Evolutionary conservation across 2,329 filamentous ascomycete genomes (phyloP).

Genomic region (Paracamarosporium sp.): DNA sequence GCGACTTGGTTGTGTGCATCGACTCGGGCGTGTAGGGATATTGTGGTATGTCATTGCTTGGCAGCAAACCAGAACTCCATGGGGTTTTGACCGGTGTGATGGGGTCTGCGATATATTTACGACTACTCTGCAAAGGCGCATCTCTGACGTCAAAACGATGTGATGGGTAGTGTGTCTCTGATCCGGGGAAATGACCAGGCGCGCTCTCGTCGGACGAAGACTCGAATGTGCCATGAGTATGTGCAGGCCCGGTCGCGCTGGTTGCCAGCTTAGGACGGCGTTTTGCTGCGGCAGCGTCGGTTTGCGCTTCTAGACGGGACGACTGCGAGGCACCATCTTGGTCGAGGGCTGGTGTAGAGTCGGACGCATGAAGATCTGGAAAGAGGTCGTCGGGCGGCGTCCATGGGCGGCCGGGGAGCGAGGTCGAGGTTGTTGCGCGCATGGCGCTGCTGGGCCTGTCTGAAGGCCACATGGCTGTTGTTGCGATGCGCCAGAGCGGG

Average conservation of each 20-base stretch:
- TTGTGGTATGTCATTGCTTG: slow-evolving; percentile 21
- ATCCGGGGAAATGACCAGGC: neutral
- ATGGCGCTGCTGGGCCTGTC: slow-evolving; percentile 22
- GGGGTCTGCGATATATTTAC: slow-evolving; percentile 9
- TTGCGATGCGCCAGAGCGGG: slow-evolving; percentile 7
- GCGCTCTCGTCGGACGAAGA: neutral
- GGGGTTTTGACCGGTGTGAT: slow-evolving; percentile 30
- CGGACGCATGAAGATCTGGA: slow-evolving; percentile 22
- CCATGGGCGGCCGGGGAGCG: slow-evolving; percentile 26
- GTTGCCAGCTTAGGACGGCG: slow-evolving; percentile 23
- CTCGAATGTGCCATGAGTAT: neutral
- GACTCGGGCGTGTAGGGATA: slow-evolving; percentile 44
- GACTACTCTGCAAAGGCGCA: neutral
- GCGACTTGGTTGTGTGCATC: slow-evolving; percentile 27
- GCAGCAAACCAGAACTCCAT: slow-evolving; percentile 16
- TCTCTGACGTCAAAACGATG: neutral
- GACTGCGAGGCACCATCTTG: slow-evolving; percentile 19
- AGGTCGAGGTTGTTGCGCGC: slow-evolving; percentile 26
- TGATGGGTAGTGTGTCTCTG: neutral
- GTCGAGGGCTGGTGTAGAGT: slow-evolving; percentile 4
- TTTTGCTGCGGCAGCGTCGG: slow-evolving; percentile 9
- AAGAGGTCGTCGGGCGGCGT: slow-evolving; percentile 41
- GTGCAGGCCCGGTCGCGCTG: slow-evolving; percentile 16
- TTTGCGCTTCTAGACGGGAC: slow-evolving; percentile 9
- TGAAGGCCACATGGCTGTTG: slow-evolving; percentile 21